A percentile compares a stretch with the other conserved stretches of the same genome.
phyloP scores from a whole-genome alignment of 2,329 filamentous ascomycete genomes.

The Sphaerostilbella broomeana region DNA sequence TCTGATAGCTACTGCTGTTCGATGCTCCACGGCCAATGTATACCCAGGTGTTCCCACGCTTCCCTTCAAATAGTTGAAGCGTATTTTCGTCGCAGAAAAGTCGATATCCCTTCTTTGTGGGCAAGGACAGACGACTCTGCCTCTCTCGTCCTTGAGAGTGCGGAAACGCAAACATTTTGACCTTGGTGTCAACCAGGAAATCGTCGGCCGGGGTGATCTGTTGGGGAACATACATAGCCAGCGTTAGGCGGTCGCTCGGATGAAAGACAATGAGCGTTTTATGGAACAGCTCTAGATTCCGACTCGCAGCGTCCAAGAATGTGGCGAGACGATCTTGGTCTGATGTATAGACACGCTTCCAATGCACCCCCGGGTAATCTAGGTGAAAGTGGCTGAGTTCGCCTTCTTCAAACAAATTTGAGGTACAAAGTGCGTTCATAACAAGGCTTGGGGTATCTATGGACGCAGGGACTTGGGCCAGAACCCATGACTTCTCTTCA shows the following conservation, averaged over 20 bases:
- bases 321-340: conserved; percentile 27
- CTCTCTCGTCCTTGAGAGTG: conserved; percentile 29
- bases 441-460: conserved; percentile 23
- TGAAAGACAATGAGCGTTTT: conserved; percentile 33
- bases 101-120: conserved; percentile 32
- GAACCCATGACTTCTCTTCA: conserved; percentile 32
- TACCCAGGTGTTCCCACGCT: conserved; percentile 32
- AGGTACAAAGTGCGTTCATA: conserved; percentile 31
- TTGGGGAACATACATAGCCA: conserved; percentile 34
- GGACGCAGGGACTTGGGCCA: conserved; percentile 26
- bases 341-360: conserved; percentile 33
- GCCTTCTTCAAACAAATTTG: conserved; percentile 23
- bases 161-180: conserved; percentile 32
- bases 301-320: conserved; percentile 27
- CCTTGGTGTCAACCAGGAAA: conserved; percentile 26
- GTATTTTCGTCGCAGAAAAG: conserved; percentile 30
- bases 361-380: conserved; percentile 27
- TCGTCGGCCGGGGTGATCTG: conserved; percentile 28
- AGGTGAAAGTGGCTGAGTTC: conserved; percentile 29
- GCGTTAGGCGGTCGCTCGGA: conserved; percentile 28
- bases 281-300: conserved; percentile 30
- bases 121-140: conserved; percentile 26
- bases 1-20: conserved; percentile 27
- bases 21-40: conserved; percentile 25
- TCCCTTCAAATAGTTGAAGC: conserved; percentile 33